Evolutionary conservation across 345 rosid genomes (phyloP), one percentile per base, ranked within the genome.

Genomic region (Corchorus capsularis): DNA sequence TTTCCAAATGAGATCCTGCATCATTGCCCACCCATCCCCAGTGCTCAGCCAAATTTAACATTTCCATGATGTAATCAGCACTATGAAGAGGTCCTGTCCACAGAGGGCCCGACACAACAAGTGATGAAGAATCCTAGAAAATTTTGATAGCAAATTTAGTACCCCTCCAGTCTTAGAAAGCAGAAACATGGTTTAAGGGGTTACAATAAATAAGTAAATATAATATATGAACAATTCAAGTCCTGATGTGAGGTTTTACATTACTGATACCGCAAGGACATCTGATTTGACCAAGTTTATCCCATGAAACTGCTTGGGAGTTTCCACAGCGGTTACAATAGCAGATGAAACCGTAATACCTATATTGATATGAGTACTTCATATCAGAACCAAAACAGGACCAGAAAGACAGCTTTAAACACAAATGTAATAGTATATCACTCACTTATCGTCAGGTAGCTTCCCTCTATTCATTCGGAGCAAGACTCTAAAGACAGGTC

Each of bases 71-170:
- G 79, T 87, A 89, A n/a, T 86, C 65, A 43, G 84, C 84, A 34
- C 82, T 78, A 64, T 93, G 99, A 79, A 95, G 96, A 52, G 97
- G 91, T 70, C 97, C 99, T 45, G 86, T 87, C 98, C 97, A 93
- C 61, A 95, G 56, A 52, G 99, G 96, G 46, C 73, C 60, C 8
- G 60, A 63, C 92, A 91, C 89, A 22, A 82, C 83, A 12, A 83
- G 77, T 5, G 92, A 85, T 56, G 88, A 56, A 66, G 87, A 75
- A 73, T 71, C 85, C 91, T 87, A 81, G 41, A 79, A 74, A 56
- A 62, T 56, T 34, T 16, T 37, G 7, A 32, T 61, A 46, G 11
- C 8, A 59, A 72, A 69, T 63, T 57, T 47, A 71, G 60, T 56
- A 68, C 34, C 32, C 19, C 37, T 8, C 60, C 55, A 46, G 55